These are phyloP conservation scores for Arthrobotrys sinensis DNA, from an alignment of 2,329 filamentous ascomycete genomes.

Conservation along the genomic window DNA sequence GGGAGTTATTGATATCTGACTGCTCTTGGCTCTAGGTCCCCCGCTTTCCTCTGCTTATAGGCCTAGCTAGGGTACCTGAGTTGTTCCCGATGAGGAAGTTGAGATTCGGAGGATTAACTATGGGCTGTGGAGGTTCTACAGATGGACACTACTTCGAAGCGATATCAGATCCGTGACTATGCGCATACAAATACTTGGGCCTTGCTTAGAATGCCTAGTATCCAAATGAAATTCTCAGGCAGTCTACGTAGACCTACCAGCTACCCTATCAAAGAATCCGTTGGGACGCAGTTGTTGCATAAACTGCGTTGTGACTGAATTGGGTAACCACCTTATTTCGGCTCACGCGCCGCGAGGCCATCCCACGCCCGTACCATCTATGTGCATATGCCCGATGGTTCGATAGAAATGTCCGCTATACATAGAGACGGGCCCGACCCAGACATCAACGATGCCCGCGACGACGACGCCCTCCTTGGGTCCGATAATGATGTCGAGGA, in stretches of 20 bases:
- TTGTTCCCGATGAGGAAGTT: slow-evolving; percentile 24
- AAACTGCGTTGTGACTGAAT: slow-evolving; percentile 44
- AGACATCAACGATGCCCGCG: slow-evolving; percentile 35
- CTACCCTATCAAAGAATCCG: background rate
- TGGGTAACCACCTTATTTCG: slow-evolving; percentile 13
- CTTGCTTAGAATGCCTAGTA: no score
- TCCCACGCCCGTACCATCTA: slow-evolving; percentile 17
- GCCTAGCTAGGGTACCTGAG: slow-evolving; percentile 31
- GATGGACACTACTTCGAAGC: background rate
- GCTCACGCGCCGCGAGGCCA: slow-evolving; percentile 24
- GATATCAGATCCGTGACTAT: background rate
- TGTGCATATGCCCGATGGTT: slow-evolving; percentile 41
- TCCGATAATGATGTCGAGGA: slow-evolving; percentile 55
- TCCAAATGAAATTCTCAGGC: no score
- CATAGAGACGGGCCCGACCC: slow-evolving; percentile 29
- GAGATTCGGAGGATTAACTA: background rate
- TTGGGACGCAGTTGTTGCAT: slow-evolving; percentile 18
- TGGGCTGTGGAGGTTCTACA: background rate
- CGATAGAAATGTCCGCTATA: slow-evolving; percentile 43
- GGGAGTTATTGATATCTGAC: background rate
- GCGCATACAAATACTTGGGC: no score
- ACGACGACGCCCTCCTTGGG: slow-evolving; percentile 58
- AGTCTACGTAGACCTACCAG: no score
- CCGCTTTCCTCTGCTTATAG: slow-evolving; percentile 8
- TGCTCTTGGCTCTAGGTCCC: slow-evolving; percentile 17